Percentiles rank a stretch among this genome's conserved stretches.
These are phyloP conservation scores for Rutstroemia sp. DNA, from an alignment of 2,329 filamentous ascomycete genomes.

Conservation along the genomic window DNA sequence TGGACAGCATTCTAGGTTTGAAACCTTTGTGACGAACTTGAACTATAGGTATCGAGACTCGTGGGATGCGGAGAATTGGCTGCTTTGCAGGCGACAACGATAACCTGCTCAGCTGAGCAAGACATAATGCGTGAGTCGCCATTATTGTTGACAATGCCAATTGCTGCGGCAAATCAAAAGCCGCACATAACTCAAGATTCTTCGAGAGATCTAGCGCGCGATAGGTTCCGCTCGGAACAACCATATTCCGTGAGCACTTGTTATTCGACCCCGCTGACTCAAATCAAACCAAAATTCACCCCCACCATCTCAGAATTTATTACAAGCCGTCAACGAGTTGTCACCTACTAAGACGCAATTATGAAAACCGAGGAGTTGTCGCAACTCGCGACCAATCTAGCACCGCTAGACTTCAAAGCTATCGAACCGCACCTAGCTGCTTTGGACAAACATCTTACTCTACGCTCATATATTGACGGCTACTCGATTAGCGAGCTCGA, in stretches of 20 bases:
- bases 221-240: constrained; percentile 10
- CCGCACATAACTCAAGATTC: constrained; percentile 2
- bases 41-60: constrained; percentile 19
- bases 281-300: constrained; percentile 6
- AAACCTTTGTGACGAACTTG: constrained; percentile 12
- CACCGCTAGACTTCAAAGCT: constrained; percentile 69
- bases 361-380: constrained; percentile 53
- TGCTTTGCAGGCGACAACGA: constrained; percentile 16
- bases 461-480: constrained; percentile 79
- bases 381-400: constrained; percentile 42
- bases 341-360: not conserved
- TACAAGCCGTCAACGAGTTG: not conserved
- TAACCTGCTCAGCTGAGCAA: constrained; percentile 29
- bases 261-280: constrained; percentile 1
- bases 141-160: constrained; percentile 17
- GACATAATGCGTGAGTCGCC: constrained; percentile 24
- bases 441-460: constrained; percentile 79
- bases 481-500: constrained; percentile 73
- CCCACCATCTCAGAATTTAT: constrained; percentile 8
- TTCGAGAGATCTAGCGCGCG: not conserved
- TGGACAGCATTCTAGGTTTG: constrained; percentile 16
- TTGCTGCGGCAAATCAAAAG: not conserved
- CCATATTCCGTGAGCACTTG: not conserved
- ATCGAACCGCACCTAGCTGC: constrained; percentile 67
- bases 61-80: constrained; percentile 9